Base-by-base conservation (phyloP, 148 eudicot genomes). In the Silene latifolia region DNA sequence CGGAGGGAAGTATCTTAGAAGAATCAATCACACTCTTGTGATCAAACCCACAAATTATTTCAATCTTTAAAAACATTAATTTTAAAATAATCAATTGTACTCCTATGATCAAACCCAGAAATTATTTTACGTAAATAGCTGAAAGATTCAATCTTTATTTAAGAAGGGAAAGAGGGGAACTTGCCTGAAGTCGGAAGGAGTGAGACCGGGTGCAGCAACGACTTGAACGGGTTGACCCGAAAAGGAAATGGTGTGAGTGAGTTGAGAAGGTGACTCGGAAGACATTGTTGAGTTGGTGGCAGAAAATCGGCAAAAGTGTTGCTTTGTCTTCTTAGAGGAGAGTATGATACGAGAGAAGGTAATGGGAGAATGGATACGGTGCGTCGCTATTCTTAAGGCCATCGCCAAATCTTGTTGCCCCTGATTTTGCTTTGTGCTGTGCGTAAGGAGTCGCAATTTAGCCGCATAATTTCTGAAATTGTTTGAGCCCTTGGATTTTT, bases 121-220 rank as follows among this genome's bases (percentile, higher is more conserved):
- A 51, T 27, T 29, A 64, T 13, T 64, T 29, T 2, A 64, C 5
- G 10, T 27, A 64, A 24, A 13, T 13, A 51, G 9, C 6, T 39
- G 8, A 39, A 39, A 39, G 8, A 7, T 47, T 39, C 61, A 77
- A 77, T 15, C 5, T 7, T 13, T 11, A 47, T 59, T 51, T 12
- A 51, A 51, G 17, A 51, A 51, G 3, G 14, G 56, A 1, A 51
- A 51, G 14, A 13, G 44, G 21, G 53, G 0, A 78, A 56, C 66
- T 81, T 35, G 63, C 98, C 93, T 87, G 87, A 94, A 94, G n/a
- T 91, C 96, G 48, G 89, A 79, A 27, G 81, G 87, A 59, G 97
- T 86, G 75, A 94, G 71, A 6, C 98, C 96, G 56, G 96, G 87
- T 25, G 90, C 89, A 20, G 98, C 96, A 17, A 83, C 81, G 76